Conservation (phyloP, 495 filamentous ascomycete genomes). For the Amphirosellinia nigrospora region DNA sequence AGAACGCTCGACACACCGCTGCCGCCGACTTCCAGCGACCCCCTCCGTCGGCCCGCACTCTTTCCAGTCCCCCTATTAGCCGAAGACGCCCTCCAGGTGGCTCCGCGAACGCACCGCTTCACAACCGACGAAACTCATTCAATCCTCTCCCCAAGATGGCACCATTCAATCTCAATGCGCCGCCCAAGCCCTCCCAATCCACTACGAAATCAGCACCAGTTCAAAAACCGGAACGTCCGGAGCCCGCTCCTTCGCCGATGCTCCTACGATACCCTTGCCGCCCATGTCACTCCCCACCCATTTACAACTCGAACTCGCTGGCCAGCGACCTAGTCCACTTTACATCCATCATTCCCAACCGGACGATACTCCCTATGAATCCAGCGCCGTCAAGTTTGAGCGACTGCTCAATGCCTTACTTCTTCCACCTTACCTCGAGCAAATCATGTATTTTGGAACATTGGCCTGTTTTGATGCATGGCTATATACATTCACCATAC, state of each 20-base stretch:
- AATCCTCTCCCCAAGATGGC: conserved; percentile 39
- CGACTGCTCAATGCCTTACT: conserved; percentile 88
- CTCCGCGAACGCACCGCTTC: conserved; percentile 29
- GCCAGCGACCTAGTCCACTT: conserved; percentile 78
- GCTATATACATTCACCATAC: conserved; percentile 93
- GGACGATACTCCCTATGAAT: conserved; percentile 86
- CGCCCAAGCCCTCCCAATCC: conserved; percentile 25
- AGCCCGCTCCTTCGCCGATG: conserved; percentile 66
- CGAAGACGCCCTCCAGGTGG: conserved; percentile 42
- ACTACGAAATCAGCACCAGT: conserved; percentile 23
- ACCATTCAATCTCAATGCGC: conserved; percentile 41
- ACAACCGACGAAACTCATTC: conserved; percentile 42
- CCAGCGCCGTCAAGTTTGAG: conserved; percentile 93
- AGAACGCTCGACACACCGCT: conserved; percentile 30
- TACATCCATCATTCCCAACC: conserved; percentile 82
- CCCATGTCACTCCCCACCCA: conserved; percentile 88
- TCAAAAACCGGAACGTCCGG: conserved; percentile 30
- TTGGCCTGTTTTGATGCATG: conserved; percentile 95
- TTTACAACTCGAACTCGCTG: conserved; percentile 85
- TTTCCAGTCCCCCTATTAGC: conserved; percentile 53
- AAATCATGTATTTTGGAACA: conserved; percentile 83
- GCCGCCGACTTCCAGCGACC: conserved; percentile 40
- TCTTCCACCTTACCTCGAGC: conserved; percentile 82
- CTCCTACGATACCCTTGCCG: conserved; percentile 76
- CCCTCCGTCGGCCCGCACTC: conserved; percentile 41